phyloP scores from a whole-genome alignment of 2,329 filamentous ascomycete genomes.

The Phoma sp. region DNA sequence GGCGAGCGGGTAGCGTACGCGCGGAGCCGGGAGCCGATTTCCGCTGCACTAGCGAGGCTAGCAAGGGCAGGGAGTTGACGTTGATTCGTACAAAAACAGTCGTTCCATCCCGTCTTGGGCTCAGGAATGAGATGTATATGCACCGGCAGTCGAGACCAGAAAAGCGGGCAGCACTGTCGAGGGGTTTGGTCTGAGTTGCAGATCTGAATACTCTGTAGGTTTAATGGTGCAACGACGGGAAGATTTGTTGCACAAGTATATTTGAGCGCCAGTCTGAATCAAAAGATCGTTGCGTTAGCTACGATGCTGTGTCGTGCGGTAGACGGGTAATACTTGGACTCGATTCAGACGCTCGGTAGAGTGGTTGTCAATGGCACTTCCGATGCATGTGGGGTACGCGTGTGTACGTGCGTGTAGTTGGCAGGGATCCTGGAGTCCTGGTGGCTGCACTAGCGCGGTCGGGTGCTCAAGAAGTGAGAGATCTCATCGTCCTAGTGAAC shows the following conservation, averaged over 20 bases:
- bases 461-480: slow-evolving; percentile 4
- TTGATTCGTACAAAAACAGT: slow-evolving; percentile 4
- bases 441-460: slow-evolving; percentile 15
- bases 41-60: slow-evolving; percentile 11
- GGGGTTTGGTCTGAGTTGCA: neutral
- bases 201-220: neutral
- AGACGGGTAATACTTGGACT: neutral
- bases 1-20: slow-evolving; percentile 7
- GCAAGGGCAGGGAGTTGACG: slow-evolving; percentile 8
- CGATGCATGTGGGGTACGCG: slow-evolving; percentile 6
- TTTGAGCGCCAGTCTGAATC: neutral
- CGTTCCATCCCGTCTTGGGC: neutral
- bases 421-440: slow-evolving; percentile 14
- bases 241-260: neutral
- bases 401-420: slow-evolving; percentile 6
- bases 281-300: neutral
- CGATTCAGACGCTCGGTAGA: neutral
- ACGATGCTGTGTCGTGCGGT: neutral
- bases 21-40: slow-evolving; percentile 6
- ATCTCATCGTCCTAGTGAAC: slow-evolving; percentile 1
- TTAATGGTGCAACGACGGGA: neutral
- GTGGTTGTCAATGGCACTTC: neutral
- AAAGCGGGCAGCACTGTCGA: slow-evolving; percentile 1
- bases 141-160: neutral
- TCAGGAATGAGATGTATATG: neutral